Percentiles rank a stretch among this genome's conserved stretches.
These are phyloP conservation scores for Talaromyces verruculosus DNA, from an alignment of 2,329 filamentous ascomycete species.

Conservation along the genomic window DNA sequence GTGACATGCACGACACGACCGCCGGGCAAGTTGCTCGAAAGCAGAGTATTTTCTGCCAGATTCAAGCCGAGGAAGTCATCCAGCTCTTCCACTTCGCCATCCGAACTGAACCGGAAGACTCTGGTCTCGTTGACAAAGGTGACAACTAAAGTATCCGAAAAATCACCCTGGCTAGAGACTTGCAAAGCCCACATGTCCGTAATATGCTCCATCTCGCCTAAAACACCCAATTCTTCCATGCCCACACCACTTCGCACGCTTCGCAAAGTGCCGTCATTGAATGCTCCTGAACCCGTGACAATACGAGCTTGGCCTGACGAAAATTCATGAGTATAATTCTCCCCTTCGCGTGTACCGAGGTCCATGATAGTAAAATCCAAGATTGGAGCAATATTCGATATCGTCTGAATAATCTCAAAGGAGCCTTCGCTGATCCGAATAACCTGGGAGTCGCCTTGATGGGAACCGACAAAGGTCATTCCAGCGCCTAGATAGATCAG, in stretches of 20 bases:
- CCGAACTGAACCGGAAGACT: slow-evolving; percentile 70
- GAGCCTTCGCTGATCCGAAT: slow-evolving; percentile 62
- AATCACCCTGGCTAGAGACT: slow-evolving; percentile 45
- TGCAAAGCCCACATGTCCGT: slow-evolving; percentile 71
- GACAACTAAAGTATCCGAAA: slow-evolving; percentile 69
- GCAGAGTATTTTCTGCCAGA: slow-evolving; percentile 69
- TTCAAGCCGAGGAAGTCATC: slow-evolving; percentile 70
- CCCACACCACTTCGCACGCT: slow-evolving; percentile 93
- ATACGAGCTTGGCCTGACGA: slow-evolving; percentile 92
- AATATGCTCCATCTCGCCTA: slow-evolving; percentile 75
- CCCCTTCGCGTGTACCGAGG: slow-evolving; percentile 79
- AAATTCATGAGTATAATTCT: slow-evolving; percentile 81
- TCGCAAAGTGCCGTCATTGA: slow-evolving; percentile 80
- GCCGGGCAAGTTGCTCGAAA: slow-evolving; percentile 64
- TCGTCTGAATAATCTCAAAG: slow-evolving; percentile 69
- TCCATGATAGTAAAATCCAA: slow-evolving; percentile 96
- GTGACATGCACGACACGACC: slow-evolving; percentile 76
- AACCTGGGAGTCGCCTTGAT: slow-evolving; percentile 88
- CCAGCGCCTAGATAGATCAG: slow-evolving; percentile 70
- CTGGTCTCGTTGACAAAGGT: slow-evolving; percentile 83
- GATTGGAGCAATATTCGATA: slow-evolving; percentile 85
- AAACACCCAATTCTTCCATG: slow-evolving; percentile 78
- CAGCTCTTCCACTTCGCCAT: slow-evolving; percentile 82
- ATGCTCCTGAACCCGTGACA: slow-evolving; percentile 88
- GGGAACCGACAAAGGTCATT: slow-evolving; percentile 82